These are phyloP conservation scores for Termitomyces heimii DNA, from an alignment of 768 basidiomycete genomes.

Conservation along the genomic window DNA sequence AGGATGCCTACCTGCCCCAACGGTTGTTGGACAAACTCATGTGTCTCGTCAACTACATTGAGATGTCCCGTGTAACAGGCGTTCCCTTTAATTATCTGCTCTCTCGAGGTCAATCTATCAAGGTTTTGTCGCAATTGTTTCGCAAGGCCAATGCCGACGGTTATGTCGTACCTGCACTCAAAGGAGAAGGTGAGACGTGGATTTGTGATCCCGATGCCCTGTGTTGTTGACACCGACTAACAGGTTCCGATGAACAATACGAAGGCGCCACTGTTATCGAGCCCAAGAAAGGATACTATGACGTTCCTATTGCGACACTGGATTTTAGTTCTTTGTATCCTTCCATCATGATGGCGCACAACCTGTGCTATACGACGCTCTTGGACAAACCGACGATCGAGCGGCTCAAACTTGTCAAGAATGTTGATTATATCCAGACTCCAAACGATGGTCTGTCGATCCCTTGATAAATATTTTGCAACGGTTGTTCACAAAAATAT, in stretches of 20 bases:
- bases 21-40: conserved; percentile 94
- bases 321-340: conserved; percentile 99
- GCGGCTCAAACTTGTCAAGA: conserved; percentile 70
- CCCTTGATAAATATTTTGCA: not conserved
- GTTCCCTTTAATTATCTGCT: conserved; percentile 97
- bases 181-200: conserved; percentile 68
- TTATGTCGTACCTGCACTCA: conserved; percentile 82
- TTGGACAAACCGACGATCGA: conserved; percentile 77
- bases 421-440: conserved; percentile 88
- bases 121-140: conserved; percentile 93
- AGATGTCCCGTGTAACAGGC: conserved; percentile 99
- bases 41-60: conserved; percentile 98
- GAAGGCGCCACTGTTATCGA: conserved; percentile 99
- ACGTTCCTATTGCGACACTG: conserved; percentile 93
- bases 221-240: not conserved
- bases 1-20: conserved; percentile 99
- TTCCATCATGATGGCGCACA: conserved; percentile 99
- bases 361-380: conserved; percentile 97
- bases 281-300: conserved; percentile 93
- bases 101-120: conserved; percentile 95
- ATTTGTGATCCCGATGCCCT: not conserved
- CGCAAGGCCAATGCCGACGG: conserved; percentile 89
- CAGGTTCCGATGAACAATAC: conserved; percentile 92
- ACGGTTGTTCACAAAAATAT: not conserved
- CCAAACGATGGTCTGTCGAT: conserved; percentile 81